phyloP scores from a whole-genome alignment of 805 yeast genomes.

The Diddensiella caesifluorescens region DNA sequence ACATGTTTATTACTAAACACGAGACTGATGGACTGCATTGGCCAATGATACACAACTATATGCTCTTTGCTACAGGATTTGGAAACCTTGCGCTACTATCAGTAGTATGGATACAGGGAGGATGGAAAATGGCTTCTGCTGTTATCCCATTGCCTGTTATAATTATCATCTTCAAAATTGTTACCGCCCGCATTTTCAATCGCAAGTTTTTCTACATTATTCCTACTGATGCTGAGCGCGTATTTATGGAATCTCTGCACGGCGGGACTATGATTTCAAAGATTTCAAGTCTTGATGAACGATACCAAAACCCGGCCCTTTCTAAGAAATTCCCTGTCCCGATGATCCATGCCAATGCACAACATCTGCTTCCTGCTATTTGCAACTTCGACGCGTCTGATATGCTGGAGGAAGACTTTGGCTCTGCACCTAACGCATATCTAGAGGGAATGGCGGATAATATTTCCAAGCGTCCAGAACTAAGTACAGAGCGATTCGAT shows the following conservation, averaged over 20 bases:
- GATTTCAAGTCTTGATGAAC: constrained; percentile 11
- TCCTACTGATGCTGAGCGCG: constrained; percentile 19
- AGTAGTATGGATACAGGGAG: constrained; percentile 36
- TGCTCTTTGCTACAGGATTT: constrained; percentile 31
- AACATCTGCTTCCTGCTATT: constrained; percentile 14
- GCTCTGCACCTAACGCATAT: background rate
- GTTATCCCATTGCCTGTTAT: constrained; percentile 29
- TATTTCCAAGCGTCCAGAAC: background rate
- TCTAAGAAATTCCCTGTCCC: constrained; percentile 18
- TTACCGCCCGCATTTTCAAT: constrained; percentile 7
- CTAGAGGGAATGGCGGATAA: background rate
- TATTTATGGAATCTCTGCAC: constrained; percentile 11
- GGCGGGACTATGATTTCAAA: constrained; percentile 6
- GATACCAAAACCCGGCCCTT: constrained; percentile 24
- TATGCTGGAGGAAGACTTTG: background rate
- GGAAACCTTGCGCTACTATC: constrained; percentile 35
- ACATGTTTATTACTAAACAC: constrained; percentile 33
- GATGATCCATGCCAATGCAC: constrained; percentile 23
- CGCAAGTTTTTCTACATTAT: constrained; percentile 20
- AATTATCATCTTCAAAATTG: constrained; percentile 29
- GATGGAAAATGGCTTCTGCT: constrained; percentile 31
- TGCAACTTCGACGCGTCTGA: constrained; percentile 8
- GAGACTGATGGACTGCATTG: constrained; percentile 36
- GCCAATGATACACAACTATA: constrained; percentile 32
- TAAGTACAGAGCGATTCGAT: background rate